Conservation (phyloP, 2,329 filamentous ascomycete species). For the Alternaria brassicicola region DNA sequence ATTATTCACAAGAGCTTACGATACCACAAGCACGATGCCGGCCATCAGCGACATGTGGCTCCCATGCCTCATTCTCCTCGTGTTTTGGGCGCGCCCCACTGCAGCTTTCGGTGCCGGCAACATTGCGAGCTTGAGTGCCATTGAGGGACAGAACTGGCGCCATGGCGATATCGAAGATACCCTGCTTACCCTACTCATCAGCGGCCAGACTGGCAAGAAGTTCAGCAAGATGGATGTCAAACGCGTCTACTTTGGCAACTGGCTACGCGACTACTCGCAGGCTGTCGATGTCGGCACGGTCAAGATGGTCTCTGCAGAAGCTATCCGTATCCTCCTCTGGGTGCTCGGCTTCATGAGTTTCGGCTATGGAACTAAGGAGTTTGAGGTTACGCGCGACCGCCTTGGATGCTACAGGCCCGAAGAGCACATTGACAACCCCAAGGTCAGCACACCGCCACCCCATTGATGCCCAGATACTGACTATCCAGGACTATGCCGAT, state of each 20-base stretch:
- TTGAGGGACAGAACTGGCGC: slow-evolving; percentile 80
- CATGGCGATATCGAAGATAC: slow-evolving; percentile 85
- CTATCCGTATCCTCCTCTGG: slow-evolving; percentile 87
- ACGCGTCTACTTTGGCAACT: slow-evolving; percentile 94
- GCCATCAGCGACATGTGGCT: slow-evolving; percentile 46
- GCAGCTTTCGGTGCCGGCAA: slow-evolving; percentile 88
- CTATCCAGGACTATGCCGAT: slow-evolving; percentile 74
- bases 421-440: slow-evolving; percentile 80
- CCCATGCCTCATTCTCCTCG: slow-evolving; percentile 55
- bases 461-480: slow-evolving; percentile 3
- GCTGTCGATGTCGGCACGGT: slow-evolving; percentile 92
- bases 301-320: slow-evolving; percentile 87
- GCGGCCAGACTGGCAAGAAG: slow-evolving; percentile 72
- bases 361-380: slow-evolving; percentile 81
- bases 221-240: slow-evolving; percentile 88
- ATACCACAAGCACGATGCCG: slow-evolving; percentile 29
- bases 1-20: slow-evolving; percentile 4
- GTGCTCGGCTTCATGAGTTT: slow-evolving; percentile 90
- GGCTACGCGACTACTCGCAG: slow-evolving; percentile 92
- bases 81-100: slow-evolving; percentile 72
- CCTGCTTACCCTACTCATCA: slow-evolving; percentile 73
- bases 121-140: slow-evolving; percentile 78
- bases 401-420: slow-evolving; percentile 74
- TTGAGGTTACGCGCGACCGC: slow-evolving; percentile 79
- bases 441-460: slow-evolving; percentile 46